phyloP scores from a whole-genome alignment of 352 stramenopile species.

The Pythium phragmiticola region DNA sequence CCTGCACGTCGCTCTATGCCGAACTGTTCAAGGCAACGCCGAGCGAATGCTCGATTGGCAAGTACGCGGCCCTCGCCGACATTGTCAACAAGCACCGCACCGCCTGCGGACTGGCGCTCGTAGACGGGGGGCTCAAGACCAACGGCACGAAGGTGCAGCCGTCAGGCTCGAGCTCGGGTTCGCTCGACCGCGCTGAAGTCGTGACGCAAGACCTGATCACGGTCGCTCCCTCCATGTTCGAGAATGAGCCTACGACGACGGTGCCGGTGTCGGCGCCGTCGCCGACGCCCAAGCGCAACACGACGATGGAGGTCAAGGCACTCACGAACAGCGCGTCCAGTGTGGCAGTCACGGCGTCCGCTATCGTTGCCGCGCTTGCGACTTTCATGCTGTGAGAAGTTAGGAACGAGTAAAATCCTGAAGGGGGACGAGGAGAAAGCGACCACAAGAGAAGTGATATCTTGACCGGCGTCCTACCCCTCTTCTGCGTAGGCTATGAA shows the following conservation, averaged over 20 bases:
- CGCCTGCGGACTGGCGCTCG: conserved; percentile 20
- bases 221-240: background rate
- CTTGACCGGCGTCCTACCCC: too few relatives aligned
- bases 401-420: too few relatives aligned
- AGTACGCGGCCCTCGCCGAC: conserved; percentile 15
- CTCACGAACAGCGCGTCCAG: conserved; percentile 20
- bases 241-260: background rate
- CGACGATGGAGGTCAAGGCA: conserved; percentile 18
- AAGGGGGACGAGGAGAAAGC: too few relatives aligned
- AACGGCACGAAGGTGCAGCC: background rate
- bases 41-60: conserved; percentile 25
- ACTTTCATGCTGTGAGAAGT: conserved; percentile 13
- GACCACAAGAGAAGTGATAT: too few relatives aligned
- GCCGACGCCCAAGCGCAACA: conserved; percentile 24
- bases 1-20: conserved; percentile 14
- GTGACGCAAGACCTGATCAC: conserved; percentile 8
- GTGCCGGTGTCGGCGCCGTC: background rate
- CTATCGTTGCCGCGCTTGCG: conserved; percentile 9
- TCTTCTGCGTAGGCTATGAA: too few relatives aligned
- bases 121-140: background rate
- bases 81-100: conserved; percentile 20
- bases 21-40: conserved; percentile 13
- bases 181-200: background rate
- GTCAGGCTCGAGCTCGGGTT: conserved; percentile 8
- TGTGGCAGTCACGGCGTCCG: conserved; percentile 2